These are phyloP conservation scores for Pseudogymnoascus sp. DNA, from an alignment of 2,329 filamentous ascomycete genomes.

Conservation along the genomic window DNA sequence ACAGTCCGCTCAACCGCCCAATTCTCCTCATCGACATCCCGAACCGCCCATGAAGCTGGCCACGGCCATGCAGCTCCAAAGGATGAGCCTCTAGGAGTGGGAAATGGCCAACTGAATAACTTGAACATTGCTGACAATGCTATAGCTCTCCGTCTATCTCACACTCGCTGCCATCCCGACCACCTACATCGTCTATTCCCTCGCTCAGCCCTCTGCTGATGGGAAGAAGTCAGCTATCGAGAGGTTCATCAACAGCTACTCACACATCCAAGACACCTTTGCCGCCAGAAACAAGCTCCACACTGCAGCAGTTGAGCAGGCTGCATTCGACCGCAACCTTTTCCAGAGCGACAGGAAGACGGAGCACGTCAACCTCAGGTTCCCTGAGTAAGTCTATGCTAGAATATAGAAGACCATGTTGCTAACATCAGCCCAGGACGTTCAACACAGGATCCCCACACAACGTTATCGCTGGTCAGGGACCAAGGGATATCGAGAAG, in stretches of 20 bases:
- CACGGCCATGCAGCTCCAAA: conserved; percentile 32
- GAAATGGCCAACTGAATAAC: not conserved
- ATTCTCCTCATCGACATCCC: conserved; percentile 9
- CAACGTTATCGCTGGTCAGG: conserved; percentile 55
- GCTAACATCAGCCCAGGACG: conserved; percentile 38
- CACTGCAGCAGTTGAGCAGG: conserved; percentile 52
- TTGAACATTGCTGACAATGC: conserved; percentile 16
- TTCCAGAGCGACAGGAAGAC: conserved; percentile 42
- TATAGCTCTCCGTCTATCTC: conserved; percentile 40
- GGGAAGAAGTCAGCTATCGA: conserved; percentile 36
- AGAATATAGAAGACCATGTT: not conserved
- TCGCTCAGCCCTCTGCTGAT: conserved; percentile 32
- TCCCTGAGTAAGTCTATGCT: conserved; percentile 51
- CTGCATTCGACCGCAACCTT: conserved; percentile 52
- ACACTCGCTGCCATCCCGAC: conserved; percentile 37
- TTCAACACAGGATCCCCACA: conserved; percentile 56
- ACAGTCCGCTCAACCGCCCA: conserved; percentile 12
- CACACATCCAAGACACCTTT: conserved; percentile 43
- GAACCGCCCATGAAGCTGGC: conserved; percentile 18
- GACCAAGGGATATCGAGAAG: conserved; percentile 46
- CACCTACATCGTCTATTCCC: conserved; percentile 36
- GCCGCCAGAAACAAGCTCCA: conserved; percentile 51
- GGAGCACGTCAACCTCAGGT: conserved; percentile 45
- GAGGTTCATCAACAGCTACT: conserved; percentile 46
- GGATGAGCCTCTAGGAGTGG: conserved; percentile 44